A percentile compares a stretch with the other conserved stretches of the same genome.
Evolutionary conservation across 2,329 filamentous ascomycete species (phyloP).

Genomic region (Colletotrichum sp.): DNA sequence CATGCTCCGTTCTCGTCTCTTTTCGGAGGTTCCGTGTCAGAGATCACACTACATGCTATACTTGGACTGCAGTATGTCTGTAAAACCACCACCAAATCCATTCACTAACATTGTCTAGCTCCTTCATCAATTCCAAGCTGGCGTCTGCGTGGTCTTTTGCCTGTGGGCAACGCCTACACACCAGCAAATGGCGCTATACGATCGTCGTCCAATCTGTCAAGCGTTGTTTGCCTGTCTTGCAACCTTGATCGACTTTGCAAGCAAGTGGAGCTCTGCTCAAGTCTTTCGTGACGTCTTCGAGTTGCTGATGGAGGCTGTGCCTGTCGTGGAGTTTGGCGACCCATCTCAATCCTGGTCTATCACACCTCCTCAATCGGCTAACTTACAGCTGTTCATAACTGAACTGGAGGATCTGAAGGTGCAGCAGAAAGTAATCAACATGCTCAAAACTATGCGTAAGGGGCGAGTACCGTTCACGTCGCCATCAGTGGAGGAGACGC

Average conservation of each 20-base stretch:
- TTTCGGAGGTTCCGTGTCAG: not conserved
- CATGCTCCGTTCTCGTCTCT: not conserved
- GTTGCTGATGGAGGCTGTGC: not conserved
- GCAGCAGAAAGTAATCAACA: not conserved
- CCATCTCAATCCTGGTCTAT: not conserved
- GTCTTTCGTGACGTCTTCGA: not conserved
- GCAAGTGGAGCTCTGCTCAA: not conserved
- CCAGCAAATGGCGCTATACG: not conserved
- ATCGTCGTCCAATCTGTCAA: not conserved
- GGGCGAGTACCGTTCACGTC: not conserved
- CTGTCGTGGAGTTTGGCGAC: not conserved
- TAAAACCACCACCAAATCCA: accelerated
- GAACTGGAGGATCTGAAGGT: not conserved
- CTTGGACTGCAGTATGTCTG: not conserved
- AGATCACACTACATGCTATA: not conserved
- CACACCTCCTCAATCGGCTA: not conserved
- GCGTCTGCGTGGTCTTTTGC: not conserved
- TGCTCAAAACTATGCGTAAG: not conserved
- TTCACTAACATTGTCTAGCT: not conserved
- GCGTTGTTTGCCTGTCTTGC: not conserved
- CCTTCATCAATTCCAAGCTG: not conserved
- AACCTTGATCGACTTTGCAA: not conserved
- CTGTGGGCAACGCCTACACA: not conserved
- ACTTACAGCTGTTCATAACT: not conserved
- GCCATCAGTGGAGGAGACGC: not conserved